phyloP scores from a whole-genome alignment of 2,329 filamentous ascomycete species.

The Aspergillus ruber region DNA sequence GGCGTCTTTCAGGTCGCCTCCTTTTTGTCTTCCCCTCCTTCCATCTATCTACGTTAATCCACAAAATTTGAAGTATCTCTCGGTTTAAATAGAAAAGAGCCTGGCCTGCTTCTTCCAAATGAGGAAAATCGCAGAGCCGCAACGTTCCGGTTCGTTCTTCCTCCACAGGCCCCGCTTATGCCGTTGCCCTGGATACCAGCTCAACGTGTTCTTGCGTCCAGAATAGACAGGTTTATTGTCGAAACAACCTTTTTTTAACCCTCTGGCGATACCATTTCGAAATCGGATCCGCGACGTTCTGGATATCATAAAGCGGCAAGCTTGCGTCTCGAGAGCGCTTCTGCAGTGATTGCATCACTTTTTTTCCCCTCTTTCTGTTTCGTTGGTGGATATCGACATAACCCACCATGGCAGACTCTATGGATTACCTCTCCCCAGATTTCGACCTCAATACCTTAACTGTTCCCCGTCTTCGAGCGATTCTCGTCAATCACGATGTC shows the following conservation, averaged over 20 bases:
- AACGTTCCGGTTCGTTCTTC: background rate
- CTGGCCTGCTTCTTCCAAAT: too few relatives aligned
- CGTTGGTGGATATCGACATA: background rate
- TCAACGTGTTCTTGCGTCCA: constrained; percentile 8
- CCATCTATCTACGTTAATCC: too few relatives aligned
- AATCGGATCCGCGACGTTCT: background rate
- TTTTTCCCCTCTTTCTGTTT: background rate
- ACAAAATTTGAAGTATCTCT: too few relatives aligned
- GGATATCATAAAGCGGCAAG: background rate
- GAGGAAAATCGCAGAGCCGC: background rate
- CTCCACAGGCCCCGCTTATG: constrained; percentile 10
- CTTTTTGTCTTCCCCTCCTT: too few relatives aligned
- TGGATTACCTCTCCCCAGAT: constrained; percentile 77
- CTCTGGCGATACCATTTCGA: background rate
- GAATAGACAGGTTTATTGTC: background rate
- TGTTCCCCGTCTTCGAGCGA: constrained; percentile 79
- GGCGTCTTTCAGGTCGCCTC: too few relatives aligned
- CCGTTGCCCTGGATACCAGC: constrained; percentile 36
- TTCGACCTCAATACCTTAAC: constrained; percentile 82
- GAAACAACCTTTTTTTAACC: background rate
- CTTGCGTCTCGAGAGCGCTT: background rate
- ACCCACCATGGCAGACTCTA: constrained; percentile 48
- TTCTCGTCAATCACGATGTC: constrained; percentile 83
- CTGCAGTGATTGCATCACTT: background rate
- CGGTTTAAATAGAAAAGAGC: too few relatives aligned